Base-by-base conservation (phyloP, 2,329 filamentous ascomycete species). In the Pseudogymnoascus verrucosus region DNA sequence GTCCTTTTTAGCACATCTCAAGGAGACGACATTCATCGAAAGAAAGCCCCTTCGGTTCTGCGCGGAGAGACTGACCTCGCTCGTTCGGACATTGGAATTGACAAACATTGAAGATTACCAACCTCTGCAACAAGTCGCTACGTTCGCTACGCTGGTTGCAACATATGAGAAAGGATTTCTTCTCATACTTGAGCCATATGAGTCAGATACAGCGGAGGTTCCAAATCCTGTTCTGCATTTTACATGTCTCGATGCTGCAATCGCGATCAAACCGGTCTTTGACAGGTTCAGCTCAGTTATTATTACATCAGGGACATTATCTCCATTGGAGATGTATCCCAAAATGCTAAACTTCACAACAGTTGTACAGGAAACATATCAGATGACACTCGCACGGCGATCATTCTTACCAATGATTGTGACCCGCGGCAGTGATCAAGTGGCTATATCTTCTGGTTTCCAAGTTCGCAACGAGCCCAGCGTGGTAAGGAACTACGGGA, bases 341-440 rank as follows among this genome's bases (percentile, higher is more conserved):
- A 97, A 96, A 73, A 99, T 99, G 93, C 86, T 99, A 26, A 89
- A 91, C 62, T 99, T 99, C 77, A 83, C 83, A 8, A 91, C 93
- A 1, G 92, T 98, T 0, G 89, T 98, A 2, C 93, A 98, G 73
- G 93, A 99, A 75, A 99, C 96, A 0, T 99, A 99, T 77, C 87
- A 86, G 67, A 99, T 99, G 92, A 98, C 95, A 0, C 83, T 99
- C 5, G 93, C 93, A 1, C 85, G 96, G 47, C 85, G 89, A 64
- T 96, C 95, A n/a, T 99, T 99, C 78, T 78, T 99, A 67, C 95
- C 95, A 1, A 96, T 99, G 91, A 95, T 99, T 67, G 92, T 99
- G 36, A 98, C 95, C 0, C 85, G 93, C 64, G 95, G 95, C 61
- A 96, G 90, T 68, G 95, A 99, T 74, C 95, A 99, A 76, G 90